Base-by-base conservation (phyloP, 768 basidiomycete genomes). In the Sistotremastrum niveocremeum region DNA sequence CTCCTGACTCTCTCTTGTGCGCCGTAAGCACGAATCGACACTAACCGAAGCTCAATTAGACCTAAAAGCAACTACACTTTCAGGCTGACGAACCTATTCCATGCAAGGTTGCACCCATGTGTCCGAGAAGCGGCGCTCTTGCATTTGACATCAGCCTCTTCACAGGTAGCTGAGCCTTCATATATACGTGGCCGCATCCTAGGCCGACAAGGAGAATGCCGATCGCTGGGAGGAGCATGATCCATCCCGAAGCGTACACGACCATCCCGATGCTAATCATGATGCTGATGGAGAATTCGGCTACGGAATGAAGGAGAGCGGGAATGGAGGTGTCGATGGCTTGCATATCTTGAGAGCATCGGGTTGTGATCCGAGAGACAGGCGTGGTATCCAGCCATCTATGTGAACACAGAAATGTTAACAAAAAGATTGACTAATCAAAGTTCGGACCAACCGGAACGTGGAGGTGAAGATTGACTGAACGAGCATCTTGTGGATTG, bases 101-200 rank as follows among this genome's bases (percentile, higher is more conserved):
- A 2, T 20, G 20, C 20, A 20, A 20, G 2, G 20, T 6, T 10
- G 62, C 61, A 3, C 61, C 58, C 44, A 64, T 60, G 49, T 72
- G 70, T 10, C 66, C 68, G 42, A 72, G 62, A 3, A 75, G 64
- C 0, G 75, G 74, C 4, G 69, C 62, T 40, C 68, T 65, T 4
- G 66, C 64, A 44, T 71, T 72, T 37, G 67, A 71, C 70, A 72
- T 70, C 56, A 75, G 71, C 20, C 75, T 64, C 60, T 77, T 77
- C 48, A 76, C 68, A 9, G 68, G 65, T 9, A 77, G 62, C 50
- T 79, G 76, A 4, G 72, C 71, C 49, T 66, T 66, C 54, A 77
- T 73, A 56, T 77, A 77, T 9, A 76, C 56, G 34, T 68, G 65
- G 33, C 72, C 73, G 9, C 67, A 52, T 49, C 65, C 57, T 11